These are phyloP conservation scores for Halophytophthora batemanensis DNA, from an alignment of 352 stramenopile species.

Conservation along the genomic window DNA sequence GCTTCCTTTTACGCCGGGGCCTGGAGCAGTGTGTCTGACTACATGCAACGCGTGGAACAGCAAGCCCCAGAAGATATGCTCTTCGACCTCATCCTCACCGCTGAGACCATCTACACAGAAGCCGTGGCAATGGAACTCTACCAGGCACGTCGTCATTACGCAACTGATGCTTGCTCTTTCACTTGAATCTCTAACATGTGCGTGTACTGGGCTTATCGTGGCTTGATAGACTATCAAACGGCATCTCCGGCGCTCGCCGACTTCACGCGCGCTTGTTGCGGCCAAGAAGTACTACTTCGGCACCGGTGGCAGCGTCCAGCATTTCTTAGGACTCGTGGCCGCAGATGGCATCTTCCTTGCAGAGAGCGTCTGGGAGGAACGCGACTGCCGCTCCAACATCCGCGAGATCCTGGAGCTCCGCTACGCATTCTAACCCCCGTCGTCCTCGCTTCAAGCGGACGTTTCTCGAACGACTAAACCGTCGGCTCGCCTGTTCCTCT, in stretches of 20 bases:
- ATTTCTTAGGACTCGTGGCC: conserved; percentile 65
- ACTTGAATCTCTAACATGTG: conserved; percentile 4
- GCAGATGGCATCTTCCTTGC: conserved; percentile 47
- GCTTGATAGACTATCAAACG: conserved; percentile 64
- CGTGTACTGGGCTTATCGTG: neutral
- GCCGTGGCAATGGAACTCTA: conserved; percentile 65
- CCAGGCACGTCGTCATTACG: conserved; percentile 31
- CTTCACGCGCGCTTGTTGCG: conserved; percentile 59
- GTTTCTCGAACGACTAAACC: too few species aligned
- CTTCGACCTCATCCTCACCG: conserved; percentile 78
- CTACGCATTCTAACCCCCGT: conserved; percentile 12
- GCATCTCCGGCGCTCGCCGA: conserved; percentile 42
- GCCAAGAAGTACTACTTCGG: conserved; percentile 90
- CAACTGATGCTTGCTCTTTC: neutral
- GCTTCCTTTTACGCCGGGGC: conserved; percentile 77
- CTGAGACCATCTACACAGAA: conserved; percentile 86
- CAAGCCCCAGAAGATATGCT: conserved; percentile 32
- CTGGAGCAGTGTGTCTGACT: conserved; percentile 58
- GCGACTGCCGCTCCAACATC: conserved; percentile 75
- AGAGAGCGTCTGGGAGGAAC: conserved; percentile 65
- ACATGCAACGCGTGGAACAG: conserved; percentile 42
- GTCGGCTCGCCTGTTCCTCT: too few species aligned
- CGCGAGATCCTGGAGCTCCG: conserved; percentile 73
- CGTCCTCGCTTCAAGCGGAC: too few species aligned
- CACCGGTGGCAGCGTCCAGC: conserved; percentile 82